phyloP scores from a whole-genome alignment of 2,329 filamentous ascomycete genomes.

The Verticillium isaacii region DNA sequence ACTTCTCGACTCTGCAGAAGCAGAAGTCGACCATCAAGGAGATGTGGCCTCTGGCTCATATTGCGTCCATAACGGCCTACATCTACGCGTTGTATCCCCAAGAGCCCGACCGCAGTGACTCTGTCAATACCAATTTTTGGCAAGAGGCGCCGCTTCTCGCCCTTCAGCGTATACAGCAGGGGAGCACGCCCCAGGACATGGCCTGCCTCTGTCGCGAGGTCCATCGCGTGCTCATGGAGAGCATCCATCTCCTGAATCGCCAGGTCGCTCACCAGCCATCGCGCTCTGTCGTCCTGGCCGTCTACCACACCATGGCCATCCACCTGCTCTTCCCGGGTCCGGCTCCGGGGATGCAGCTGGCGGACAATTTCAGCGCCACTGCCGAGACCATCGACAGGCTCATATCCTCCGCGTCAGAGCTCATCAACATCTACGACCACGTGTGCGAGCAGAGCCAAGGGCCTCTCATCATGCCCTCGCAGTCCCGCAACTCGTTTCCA shows the following conservation, averaged over 20 bases:
- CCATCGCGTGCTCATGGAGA: conserved; percentile 19
- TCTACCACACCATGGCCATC: conserved; percentile 27
- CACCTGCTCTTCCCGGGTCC: conserved; percentile 25
- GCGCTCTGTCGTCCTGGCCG: conserved; percentile 19
- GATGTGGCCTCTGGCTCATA: conserved; percentile 28
- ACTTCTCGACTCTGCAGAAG: conserved; percentile 29
- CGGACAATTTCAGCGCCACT: background rate
- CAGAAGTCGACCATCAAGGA: conserved; percentile 27
- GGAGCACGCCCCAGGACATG: conserved; percentile 14
- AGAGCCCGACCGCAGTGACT: conserved; percentile 9
- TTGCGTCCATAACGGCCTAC: conserved; percentile 24
- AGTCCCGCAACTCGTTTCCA: conserved; percentile 18
- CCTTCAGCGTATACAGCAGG: conserved; percentile 16
- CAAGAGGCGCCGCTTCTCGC: conserved; percentile 16
- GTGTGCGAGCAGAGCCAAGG: conserved; percentile 14
- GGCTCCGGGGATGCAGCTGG: background rate
- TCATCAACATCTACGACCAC: conserved; percentile 18
- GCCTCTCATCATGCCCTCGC: conserved; percentile 12
- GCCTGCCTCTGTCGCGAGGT: conserved; percentile 21
- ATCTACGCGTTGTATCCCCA: conserved; percentile 20
- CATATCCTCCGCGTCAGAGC: conserved; percentile 21
- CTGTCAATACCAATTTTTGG: conserved; percentile 14
- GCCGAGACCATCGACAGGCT: conserved; percentile 21
- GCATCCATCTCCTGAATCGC: conserved; percentile 16
- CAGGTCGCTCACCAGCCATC: conserved; percentile 18